Evolutionary conservation across 805 yeast genomes (phyloP).

Genomic region (Phaffomyces antillensis): DNA sequence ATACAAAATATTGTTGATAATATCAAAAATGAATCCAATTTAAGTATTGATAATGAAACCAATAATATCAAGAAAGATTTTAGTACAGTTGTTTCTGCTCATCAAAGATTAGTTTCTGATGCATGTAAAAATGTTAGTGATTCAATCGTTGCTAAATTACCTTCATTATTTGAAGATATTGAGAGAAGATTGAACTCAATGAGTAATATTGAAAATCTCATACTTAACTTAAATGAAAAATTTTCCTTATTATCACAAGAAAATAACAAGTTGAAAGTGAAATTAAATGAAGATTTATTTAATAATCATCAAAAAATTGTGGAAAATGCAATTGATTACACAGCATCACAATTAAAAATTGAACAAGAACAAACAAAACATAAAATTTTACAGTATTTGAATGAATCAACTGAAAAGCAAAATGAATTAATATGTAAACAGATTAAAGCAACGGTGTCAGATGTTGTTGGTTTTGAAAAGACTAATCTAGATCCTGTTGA

Average conservation of each 20-base stretch:
- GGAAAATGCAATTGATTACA: slow-evolving; percentile 8
- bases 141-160: slow-evolving; percentile 17
- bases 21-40: background rate
- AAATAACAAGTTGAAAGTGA: slow-evolving; percentile 18
- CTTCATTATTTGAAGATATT: slow-evolving; percentile 16
- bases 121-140: slow-evolving; percentile 20
- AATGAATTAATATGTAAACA: slow-evolving; percentile 10
- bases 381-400: slow-evolving; percentile 16
- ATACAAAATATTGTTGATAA: slow-evolving; percentile 2
- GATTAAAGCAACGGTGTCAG: slow-evolving; percentile 12
- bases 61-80: slow-evolving; percentile 11
- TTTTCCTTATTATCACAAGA: slow-evolving; percentile 19
- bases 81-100: slow-evolving; percentile 5
- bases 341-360: slow-evolving; percentile 12
- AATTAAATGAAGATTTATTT: slow-evolving; percentile 17
- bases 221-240: slow-evolving; percentile 11
- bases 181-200: slow-evolving; percentile 10
- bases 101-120: slow-evolving; percentile 16
- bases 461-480: slow-evolving; percentile 15
- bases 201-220: slow-evolving; percentile 7
- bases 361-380: slow-evolving; percentile 16
- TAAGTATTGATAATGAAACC: slow-evolving; percentile 1
- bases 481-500: slow-evolving; percentile 9
- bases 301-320: slow-evolving; percentile 18
- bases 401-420: slow-evolving; percentile 14